Base-by-base conservation (phyloP, 306 rosid species). In the Dryas drummondii region DNA sequence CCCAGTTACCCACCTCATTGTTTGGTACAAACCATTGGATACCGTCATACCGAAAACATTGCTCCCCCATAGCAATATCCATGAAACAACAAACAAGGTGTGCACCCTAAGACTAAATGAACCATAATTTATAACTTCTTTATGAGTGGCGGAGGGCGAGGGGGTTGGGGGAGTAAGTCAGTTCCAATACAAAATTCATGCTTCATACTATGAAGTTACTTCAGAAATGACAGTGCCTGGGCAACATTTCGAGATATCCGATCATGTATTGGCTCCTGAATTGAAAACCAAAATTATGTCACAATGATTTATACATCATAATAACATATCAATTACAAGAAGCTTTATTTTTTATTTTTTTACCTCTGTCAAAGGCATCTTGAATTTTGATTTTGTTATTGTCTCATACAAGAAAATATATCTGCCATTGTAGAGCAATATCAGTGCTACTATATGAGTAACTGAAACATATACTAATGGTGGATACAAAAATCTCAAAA, bases 351-450 rank as follows among this genome's bases (percentile, higher is more conserved):
- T n/a, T n/a, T n/a, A n/a, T n/a, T n/a, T n/a, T n/a, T n/a, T n/a
- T n/a, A n/a, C n/a, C n/a, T n/a, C n/a, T n/a, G n/a, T n/a, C n/a
- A n/a, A n/a, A n/a, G n/a, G n/a, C n/a, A n/a, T n/a, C n/a, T n/a
- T 86, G 70, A 94, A 94, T 79, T 86, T 87, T 45, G 91, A 90
- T 64, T 87, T 86, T 64, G 99, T 91, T 69, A 94, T 91, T 9
- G 97, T 86, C 91, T 94, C 99, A 5, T 86, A 94, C 78, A 92
- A 82, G 90, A 90, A 94, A 65, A 94, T 92, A 71, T 94, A 94
- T 71, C 99, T 94, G 92, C n/a, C 66, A 71, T 82, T 60, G 50
- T 16, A 63, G 9, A 80, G 74, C 8, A 73, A 61, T 41, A 19
- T 70, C 17, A 73, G 79, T 7, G 9, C 48, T 27, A 55, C 3